Base-by-base conservation (phyloP, 2,329 filamentous ascomycete species). In the Pseudogymnoascus sp. region DNA sequence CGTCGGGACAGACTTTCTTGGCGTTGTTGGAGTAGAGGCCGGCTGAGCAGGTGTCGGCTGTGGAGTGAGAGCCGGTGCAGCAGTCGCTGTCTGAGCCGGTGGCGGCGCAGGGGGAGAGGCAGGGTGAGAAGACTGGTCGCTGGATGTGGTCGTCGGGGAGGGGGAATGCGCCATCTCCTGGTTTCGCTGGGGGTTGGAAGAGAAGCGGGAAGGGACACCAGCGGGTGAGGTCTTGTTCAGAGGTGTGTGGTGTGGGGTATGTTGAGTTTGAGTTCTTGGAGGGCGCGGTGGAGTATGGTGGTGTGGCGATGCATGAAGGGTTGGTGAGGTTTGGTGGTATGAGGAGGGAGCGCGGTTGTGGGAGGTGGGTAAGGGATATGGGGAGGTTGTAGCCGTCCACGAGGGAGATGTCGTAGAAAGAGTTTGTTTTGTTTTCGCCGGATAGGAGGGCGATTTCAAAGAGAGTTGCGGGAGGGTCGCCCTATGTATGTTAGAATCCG, bases 141-240 rank as follows among this genome's bases (percentile, higher is more conserved):
- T 84, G 73, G 38, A 92, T 84, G 62, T 83, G 81, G 74, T 88
- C 86, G 70, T 93, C 89, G 6, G 90, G 90, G 69, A 93, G 93
- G 1, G 89, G 86, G 68, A 91, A 92, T 18, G 92, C 79, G 28
- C 89, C 89, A 67, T 88, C 82, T n/a, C 83, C 83, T 9, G 89
- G 88, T 69, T 86, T 86, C 39, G 78, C 76, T 0, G 89, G 89
- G 12, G 84, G 83, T 61, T 81, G 81, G 20, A 84, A 79, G 67
- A 91, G 88, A 47, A 91, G 78, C 65, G 89, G 82, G 87, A 88
- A 92, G 0, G 90, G 90, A 73, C 90, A 95, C 90, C 90, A 95
- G 76, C 70, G 32, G 5, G 16, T 32, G 28, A 37, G 43, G 4
- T 54, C n/a, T 84, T 79, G 43, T 32, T 32, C 63, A 85, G 77